Evolutionary conservation across 2,329 filamentous ascomycete species (phyloP), one percentile per base, ranked within the genome.

Genomic region (Keithomyces neogunnii): DNA sequence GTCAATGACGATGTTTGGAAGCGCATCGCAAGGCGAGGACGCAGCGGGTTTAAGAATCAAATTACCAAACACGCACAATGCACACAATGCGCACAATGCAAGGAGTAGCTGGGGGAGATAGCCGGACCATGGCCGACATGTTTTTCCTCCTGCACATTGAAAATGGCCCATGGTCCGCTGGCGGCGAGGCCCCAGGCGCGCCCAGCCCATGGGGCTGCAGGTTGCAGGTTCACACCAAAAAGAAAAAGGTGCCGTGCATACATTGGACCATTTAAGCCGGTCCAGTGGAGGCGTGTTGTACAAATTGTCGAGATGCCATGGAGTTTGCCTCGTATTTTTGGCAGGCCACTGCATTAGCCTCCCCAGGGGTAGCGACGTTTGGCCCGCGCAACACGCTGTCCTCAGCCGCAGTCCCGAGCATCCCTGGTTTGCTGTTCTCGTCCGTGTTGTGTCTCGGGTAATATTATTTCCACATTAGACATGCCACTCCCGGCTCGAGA

Each of bases 241-340:
- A 10, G 31, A 19, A 44, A 42, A 26, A 44, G 32, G 39, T 13
- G 30, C 39, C 31, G 13, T 35, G 19, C 33, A 45, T 30, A 32
- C 40, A 39, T 45, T 49, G 39, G 40, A 26, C 48, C 8, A 49
- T 19, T 19, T 19, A 19, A 19, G 19, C 19, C 19, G n/a, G 48
- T 38, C 40, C 8, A 30, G 48, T 51, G 45, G 45, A 53, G 51
- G 48, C 51, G 30, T 11, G 36, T 48, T 30, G 35, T 29, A 11
- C 35, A 38, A 48, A 48, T 48, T 48, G 46, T 26, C 46, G 28
- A 13, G 28, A 28, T 29, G 43, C 43, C 44, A 33, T 40, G n/a
- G 10, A 32, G 33, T 30, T 47, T 45, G 40, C 50, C 53, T 56
- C 55, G 55, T 56, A 56, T 55, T 56, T 51, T 51, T 53, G 49